These are phyloP conservation scores for Solanum dulcamara DNA, from an alignment of 257 asterid genomes.

Conservation along the genomic window DNA sequence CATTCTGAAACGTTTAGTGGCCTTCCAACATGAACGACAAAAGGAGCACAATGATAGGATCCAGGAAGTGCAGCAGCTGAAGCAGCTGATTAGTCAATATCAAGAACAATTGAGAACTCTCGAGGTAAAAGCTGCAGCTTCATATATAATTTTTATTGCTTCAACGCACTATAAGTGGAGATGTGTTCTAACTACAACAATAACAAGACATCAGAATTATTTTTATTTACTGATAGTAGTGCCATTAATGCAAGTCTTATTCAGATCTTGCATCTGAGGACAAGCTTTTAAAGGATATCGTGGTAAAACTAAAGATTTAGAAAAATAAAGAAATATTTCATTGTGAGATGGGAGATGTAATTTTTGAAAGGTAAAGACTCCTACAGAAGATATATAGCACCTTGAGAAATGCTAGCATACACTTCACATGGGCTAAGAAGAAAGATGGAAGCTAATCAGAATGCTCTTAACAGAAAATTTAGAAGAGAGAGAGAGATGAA, in stretches of 20 bases:
- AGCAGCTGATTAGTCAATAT: constrained; percentile 52
- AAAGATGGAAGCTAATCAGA: not conserved
- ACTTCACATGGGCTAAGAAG: not conserved
- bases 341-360: not conserved
- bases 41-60: constrained; percentile 59
- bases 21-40: constrained; percentile 76
- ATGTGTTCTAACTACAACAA: not conserved
- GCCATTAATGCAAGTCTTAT: not conserved
- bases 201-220: not conserved
- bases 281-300: not conserved
- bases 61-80: constrained; percentile 59
- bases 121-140: constrained; percentile 34
- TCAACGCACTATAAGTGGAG: not conserved
- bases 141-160: not conserved
- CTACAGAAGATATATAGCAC: not conserved
- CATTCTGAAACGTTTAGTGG: constrained; percentile 71
- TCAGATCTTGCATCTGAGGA: not conserved
- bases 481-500: not conserved
- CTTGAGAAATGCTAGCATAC: not conserved
- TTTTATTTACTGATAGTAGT: not conserved
- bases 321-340: not conserved
- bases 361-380: not conserved
- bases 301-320: not conserved
- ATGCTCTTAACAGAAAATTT: not conserved
- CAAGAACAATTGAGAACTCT: constrained; percentile 64